phyloP scores from a whole-genome alignment of 2,329 filamentous ascomycete genomes.

The Diaporthe citriasiana region DNA sequence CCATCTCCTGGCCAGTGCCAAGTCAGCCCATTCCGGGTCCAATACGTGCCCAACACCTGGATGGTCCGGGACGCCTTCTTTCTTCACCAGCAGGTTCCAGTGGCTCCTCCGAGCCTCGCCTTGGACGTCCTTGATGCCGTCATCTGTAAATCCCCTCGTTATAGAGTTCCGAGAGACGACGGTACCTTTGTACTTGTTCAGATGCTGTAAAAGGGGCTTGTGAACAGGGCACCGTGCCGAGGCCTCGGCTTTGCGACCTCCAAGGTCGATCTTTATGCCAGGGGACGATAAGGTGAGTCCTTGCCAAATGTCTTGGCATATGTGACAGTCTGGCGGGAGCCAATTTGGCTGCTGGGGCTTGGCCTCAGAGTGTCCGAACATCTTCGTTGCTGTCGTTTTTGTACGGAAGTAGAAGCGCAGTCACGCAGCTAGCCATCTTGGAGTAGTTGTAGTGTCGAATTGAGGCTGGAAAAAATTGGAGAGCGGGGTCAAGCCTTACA shows the following conservation, averaged over 20 bases:
- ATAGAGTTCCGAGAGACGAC: neutral
- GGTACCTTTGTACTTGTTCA: neutral
- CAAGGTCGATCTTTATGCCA: neutral
- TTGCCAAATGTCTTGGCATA: neutral
- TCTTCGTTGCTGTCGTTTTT: neutral
- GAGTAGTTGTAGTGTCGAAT: neutral
- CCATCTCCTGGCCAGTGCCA: neutral
- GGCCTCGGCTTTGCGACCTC: neutral
- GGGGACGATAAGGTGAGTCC: neutral
- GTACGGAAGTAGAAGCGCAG: neutral
- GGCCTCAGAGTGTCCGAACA: neutral
- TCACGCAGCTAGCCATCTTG: too few species aligned
- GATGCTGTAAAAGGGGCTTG: neutral
- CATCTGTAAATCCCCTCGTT: neutral
- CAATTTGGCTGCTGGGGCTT: neutral
- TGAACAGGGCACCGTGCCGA: neutral
- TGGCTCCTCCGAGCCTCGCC: neutral
- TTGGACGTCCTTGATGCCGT: neutral
- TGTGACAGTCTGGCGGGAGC: neutral
- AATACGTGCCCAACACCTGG: neutral
- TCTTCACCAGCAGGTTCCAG: neutral
- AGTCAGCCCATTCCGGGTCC: neutral
- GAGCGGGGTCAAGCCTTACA: neutral
- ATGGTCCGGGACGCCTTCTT: neutral
- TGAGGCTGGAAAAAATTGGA: neutral